phyloP scores from a whole-genome alignment of 2,329 filamentous ascomycete genomes.

The Claviceps citrina region DNA sequence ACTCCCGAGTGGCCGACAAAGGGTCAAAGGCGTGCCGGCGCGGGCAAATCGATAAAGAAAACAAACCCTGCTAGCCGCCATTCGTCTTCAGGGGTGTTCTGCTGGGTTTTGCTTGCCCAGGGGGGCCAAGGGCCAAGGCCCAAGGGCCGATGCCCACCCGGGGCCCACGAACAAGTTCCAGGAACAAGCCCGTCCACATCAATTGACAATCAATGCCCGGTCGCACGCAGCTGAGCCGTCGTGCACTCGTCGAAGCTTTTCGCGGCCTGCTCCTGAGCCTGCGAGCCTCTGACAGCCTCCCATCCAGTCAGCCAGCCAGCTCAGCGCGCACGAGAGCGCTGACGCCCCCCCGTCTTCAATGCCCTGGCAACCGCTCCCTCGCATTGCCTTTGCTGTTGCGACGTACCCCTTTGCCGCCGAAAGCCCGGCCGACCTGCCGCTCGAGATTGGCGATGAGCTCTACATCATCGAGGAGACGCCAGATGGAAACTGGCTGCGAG shows the following conservation, averaged over 20 bases:
- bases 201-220: constrained; percentile 1
- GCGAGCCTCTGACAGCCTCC: neutral
- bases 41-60: constrained; percentile 3
- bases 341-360: constrained; percentile 33
- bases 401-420: constrained; percentile 84
- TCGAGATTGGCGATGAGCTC: constrained; percentile 94
- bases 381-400: constrained; percentile 95
- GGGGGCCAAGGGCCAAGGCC: too few relatives aligned
- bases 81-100: constrained; percentile 2
- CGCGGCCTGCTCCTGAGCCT: constrained; percentile 2
- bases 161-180: constrained; percentile 1
- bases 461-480: constrained; percentile 97
- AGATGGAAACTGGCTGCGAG: constrained; percentile 82
- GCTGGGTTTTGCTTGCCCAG: constrained; percentile 1
- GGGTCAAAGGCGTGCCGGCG: neutral
- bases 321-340: constrained; percentile 6
- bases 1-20: too few relatives aligned
- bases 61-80: constrained; percentile 3
- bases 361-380: constrained; percentile 94
- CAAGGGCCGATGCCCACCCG: too few relatives aligned
- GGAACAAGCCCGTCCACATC: neutral
- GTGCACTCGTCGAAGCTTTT: constrained; percentile 3
- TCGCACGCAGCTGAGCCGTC: neutral
- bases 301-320: neutral
- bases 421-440: constrained; percentile 75